These are phyloP conservation scores for Xylaria nigripes DNA, from an alignment of 495 filamentous ascomycete species.

Conservation along the genomic window DNA sequence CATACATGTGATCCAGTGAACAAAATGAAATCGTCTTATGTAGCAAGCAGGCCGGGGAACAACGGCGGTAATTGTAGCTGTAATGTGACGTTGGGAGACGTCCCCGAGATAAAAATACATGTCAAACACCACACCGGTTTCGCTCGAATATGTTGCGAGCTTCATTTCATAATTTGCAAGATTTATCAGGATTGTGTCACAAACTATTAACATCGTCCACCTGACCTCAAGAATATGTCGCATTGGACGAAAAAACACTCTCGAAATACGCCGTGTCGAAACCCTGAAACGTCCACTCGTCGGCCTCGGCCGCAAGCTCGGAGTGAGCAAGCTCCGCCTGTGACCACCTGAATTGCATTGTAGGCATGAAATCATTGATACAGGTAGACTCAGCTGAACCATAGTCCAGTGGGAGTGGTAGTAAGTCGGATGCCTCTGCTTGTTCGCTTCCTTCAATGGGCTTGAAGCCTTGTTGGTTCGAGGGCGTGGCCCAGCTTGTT, in stretches of 20 bases:
- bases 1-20: no score
- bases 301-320: conserved; percentile 27
- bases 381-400: conserved; percentile 10
- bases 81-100: no score
- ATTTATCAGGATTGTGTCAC: no score
- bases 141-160: no score
- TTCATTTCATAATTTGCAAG: no score
- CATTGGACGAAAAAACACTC: conserved; percentile 17
- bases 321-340: conserved; percentile 10
- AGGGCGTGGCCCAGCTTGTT: not conserved
- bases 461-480: not conserved
- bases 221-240: not conserved
- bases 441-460: not conserved
- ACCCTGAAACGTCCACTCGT: conserved; percentile 37
- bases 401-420: not conserved
- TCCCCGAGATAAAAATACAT: no score
- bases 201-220: no score
- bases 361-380: conserved; percentile 12
- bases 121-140: no score
- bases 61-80: no score
- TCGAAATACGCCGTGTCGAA: conserved; percentile 33
- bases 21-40: no score
- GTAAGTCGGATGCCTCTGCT: not conserved
- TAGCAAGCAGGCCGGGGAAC: no score
- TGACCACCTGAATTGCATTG: conserved; percentile 27